Conservation (phyloP, 78 protist species). For the Emiliania huxleyi region DNA sequence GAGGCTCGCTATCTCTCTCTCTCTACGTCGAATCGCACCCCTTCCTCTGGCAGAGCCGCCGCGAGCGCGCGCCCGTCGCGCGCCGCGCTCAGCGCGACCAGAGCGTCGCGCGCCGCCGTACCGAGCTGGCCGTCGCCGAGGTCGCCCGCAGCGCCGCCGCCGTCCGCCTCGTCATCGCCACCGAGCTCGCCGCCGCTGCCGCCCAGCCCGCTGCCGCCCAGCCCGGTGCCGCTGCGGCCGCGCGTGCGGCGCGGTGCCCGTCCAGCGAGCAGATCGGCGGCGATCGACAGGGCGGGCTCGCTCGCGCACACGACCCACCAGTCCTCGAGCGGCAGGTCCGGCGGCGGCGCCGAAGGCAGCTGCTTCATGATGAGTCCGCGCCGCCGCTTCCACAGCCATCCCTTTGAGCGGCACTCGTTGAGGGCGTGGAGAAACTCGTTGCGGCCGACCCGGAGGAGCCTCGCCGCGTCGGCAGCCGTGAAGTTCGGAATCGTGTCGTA, state of each 20-base stretch:
- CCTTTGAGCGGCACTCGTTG: constrained; percentile 50
- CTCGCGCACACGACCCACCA: constrained; percentile 49
- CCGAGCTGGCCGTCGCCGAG: not conserved
- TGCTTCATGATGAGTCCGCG: not conserved
- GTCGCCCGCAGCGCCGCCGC: not conserved
- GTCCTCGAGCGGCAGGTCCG: not conserved
- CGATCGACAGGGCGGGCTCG: not conserved
- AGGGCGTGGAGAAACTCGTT: constrained; percentile 68
- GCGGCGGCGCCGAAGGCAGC: not conserved
- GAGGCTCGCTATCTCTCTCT: too few relatives aligned
- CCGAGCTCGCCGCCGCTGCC: too few relatives aligned
- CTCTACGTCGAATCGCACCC: too few relatives aligned
- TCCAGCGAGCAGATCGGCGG: not conserved
- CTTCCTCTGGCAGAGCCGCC: not conserved
- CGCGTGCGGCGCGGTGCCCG: not conserved
- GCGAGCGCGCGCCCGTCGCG: not conserved
- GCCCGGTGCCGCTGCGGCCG: not conserved
- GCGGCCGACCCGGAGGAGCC: constrained; percentile 71
- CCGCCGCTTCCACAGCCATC: not conserved
- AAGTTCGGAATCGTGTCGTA: constrained; percentile 84
- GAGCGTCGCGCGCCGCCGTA: not conserved
- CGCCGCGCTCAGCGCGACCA: not conserved
- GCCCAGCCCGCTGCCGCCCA: too few relatives aligned
- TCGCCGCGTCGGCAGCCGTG: constrained; percentile 70
- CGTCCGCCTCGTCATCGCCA: too few relatives aligned